Conservation (phyloP, 805 yeast species). For the Cyberlindnera maritima region DNA sequence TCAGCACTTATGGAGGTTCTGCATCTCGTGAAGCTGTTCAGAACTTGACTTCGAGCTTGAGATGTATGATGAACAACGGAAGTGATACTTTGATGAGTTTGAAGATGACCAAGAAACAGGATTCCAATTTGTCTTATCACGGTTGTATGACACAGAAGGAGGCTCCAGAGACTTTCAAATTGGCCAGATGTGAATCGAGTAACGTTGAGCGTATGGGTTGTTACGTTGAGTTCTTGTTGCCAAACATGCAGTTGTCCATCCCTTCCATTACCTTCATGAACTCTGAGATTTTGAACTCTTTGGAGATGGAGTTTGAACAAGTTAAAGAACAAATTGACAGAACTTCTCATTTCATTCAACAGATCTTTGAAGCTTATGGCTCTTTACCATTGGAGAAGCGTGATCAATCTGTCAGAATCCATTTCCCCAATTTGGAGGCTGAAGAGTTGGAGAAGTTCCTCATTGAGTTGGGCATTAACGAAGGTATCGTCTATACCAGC, state of each 20-base stretch:
- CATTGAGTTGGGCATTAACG: conserved; percentile 55
- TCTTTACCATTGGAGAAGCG: conserved; percentile 58
- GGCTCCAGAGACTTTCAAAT: conserved; percentile 31
- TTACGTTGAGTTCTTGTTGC: conserved; percentile 56
- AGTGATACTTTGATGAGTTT: conserved; percentile 27
- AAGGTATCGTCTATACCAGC: conserved; percentile 51
- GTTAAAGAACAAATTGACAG: conserved; percentile 41
- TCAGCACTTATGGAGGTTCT: conserved; percentile 35
- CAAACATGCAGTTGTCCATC: conserved; percentile 33
- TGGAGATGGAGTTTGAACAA: conserved; percentile 35
- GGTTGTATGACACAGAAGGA: conserved; percentile 28
- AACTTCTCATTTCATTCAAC: conserved; percentile 41
- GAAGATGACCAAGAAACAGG: conserved; percentile 12
- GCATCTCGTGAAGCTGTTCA: conserved; percentile 55
- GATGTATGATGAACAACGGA: conserved; percentile 35
- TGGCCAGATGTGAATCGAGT: conserved; percentile 35
- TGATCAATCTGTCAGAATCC: conserved; percentile 46
- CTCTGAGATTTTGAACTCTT: conserved; percentile 39
- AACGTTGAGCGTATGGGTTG: conserved; percentile 38
- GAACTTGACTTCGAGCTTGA: conserved; percentile 50
- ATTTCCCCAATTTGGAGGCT: conserved; percentile 70
- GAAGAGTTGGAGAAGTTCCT: conserved; percentile 54
- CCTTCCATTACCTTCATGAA: conserved; percentile 44
- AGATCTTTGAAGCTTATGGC: conserved; percentile 54
- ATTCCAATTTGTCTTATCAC: conserved; percentile 19